These are phyloP conservation scores for Suillus fuscotomentosus DNA, from an alignment of 768 basidiomycete genomes.

Conservation along the genomic window DNA sequence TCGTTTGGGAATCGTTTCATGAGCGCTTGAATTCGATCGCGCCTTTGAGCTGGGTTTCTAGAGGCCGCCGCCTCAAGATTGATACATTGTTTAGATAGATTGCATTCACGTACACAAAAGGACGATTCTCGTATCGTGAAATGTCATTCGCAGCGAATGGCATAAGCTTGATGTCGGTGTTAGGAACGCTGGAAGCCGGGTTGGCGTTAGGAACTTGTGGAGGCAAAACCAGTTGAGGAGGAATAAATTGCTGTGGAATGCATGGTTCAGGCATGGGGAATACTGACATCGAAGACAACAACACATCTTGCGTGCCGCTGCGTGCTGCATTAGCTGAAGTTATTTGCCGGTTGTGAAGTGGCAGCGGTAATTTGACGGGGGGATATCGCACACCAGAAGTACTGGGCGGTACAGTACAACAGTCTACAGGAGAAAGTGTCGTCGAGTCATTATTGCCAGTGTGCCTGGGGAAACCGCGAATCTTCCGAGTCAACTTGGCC, in stretches of 20 bases:
- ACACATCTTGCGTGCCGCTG: neutral
- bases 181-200: neutral
- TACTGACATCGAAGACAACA: neutral
- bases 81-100: neutral
- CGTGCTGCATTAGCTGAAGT: neutral
- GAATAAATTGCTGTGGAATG: neutral
- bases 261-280: neutral
- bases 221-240: neutral
- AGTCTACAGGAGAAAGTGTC: neutral
- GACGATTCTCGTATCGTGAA: neutral
- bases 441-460: neutral
- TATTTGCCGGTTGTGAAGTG: neutral
- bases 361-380: neutral
- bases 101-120: neutral
- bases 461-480: neutral
- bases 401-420: neutral
- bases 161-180: neutral
- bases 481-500: neutral
- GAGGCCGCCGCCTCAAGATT: neutral
- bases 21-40: neutral
- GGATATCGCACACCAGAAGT: neutral
- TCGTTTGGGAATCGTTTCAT: neutral
- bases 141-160: neutral
- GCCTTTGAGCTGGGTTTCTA: neutral
- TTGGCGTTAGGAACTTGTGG: too few species aligned